Conservation (phyloP, 495 filamentous ascomycete species). For the Talaromyces wortmannii region DNA sequence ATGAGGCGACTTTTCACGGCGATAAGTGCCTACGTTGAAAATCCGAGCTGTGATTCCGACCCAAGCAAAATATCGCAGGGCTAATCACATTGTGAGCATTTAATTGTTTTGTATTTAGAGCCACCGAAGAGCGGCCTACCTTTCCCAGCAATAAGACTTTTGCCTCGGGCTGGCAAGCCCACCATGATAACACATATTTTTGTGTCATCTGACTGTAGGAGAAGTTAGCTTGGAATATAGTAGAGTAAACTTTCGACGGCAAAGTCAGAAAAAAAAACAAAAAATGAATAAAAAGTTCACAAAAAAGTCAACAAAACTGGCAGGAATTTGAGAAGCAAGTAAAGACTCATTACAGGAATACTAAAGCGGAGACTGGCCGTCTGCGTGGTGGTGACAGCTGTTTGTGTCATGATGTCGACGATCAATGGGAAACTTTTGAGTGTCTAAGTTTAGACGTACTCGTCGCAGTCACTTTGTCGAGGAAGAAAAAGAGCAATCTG, state of each 20-base stretch:
- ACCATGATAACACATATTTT: slow-evolving; percentile 99
- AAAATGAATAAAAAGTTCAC: neutral
- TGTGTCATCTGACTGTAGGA: slow-evolving; percentile 78
- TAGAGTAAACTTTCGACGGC: no score
- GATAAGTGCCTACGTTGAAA: slow-evolving; percentile 96
- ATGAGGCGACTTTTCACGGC: slow-evolving; percentile 76
- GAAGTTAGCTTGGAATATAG: neutral
- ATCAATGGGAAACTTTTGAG: neutral
- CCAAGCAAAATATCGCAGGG: slow-evolving; percentile 93
- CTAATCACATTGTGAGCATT: slow-evolving; percentile 31
- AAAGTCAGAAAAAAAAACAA: neutral
- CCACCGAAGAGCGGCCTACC: slow-evolving; percentile 47
- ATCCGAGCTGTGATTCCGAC: slow-evolving; percentile 85
- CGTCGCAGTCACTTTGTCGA: no score
- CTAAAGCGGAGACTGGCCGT: neutral
- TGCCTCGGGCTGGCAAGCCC: slow-evolving; percentile 87
- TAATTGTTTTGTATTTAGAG: slow-evolving; percentile 9
- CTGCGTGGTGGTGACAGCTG: neutral
- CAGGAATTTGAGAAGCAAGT: slow-evolving; percentile 1
- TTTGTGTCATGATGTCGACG: slow-evolving; percentile 1
- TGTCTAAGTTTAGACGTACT: neutral
- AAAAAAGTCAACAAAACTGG: slow-evolving; percentile 4
- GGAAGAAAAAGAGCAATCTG: no score
- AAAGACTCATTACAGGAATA: slow-evolving; percentile 5
- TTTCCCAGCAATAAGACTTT: slow-evolving; percentile 95